Evolutionary conservation across 257 asterid genomes (phyloP).

Genomic region (Scutellaria galericulata): DNA sequence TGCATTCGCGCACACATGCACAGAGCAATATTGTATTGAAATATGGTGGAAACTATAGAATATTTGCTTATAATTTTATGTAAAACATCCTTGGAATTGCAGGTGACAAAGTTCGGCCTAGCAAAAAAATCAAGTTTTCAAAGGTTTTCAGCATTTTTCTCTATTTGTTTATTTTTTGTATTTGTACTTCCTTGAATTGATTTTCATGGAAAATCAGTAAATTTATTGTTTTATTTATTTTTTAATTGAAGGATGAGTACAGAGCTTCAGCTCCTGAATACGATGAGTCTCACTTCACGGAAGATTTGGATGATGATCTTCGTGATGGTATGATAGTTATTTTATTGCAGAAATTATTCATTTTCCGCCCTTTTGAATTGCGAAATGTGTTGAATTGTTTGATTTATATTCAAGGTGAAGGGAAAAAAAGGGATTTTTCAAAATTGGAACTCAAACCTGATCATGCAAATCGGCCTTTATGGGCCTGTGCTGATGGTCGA

Average conservation of each 20-base stretch:
- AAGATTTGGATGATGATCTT: constrained; percentile 69
- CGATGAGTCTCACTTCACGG: constrained; percentile 47
- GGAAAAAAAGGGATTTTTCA: constrained; percentile 82
- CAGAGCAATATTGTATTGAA: neutral
- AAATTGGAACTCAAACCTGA: constrained; percentile 92
- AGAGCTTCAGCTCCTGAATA: constrained; percentile 53
- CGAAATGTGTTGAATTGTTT: constrained; percentile 24
- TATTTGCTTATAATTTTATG: constrained; percentile 27
- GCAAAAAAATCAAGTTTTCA: constrained; percentile 67
- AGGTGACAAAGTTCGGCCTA: constrained; percentile 83
- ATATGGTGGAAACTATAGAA: constrained; percentile 8
- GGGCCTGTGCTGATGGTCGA: constrained; percentile 98
- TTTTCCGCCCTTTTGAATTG: neutral
- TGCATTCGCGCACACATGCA: constrained; percentile 7
- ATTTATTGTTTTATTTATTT: neutral
- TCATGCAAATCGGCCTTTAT: constrained; percentile 82
- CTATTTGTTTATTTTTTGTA: neutral
- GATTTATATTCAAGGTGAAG: constrained; percentile 55
- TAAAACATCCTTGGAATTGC: constrained; percentile 37
- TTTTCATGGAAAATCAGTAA: neutral
- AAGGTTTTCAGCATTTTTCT: constrained; percentile 53
- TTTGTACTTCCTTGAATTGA: neutral
- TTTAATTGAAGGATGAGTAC: constrained; percentile 60
- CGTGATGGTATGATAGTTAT: constrained; percentile 60
- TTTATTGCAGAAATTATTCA: constrained; percentile 1